phyloP scores from a whole-genome alignment of 2,329 filamentous ascomycete genomes.

The Diaporthe vaccinii region DNA sequence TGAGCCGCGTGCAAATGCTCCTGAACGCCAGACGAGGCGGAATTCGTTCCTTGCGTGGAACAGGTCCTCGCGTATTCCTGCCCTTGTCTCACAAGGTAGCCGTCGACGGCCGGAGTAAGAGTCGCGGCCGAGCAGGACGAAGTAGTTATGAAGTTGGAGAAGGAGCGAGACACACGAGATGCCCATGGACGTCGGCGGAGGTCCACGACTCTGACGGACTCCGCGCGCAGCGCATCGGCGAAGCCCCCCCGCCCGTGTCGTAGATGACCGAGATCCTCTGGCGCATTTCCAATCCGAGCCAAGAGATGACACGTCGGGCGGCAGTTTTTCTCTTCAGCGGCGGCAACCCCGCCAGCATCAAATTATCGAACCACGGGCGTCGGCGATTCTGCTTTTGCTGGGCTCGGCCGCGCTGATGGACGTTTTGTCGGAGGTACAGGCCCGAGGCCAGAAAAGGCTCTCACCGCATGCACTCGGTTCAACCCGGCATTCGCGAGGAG shows the following conservation, averaged over 20 bases:
- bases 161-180: too few relatives aligned
- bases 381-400: not conserved
- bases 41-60: not conserved
- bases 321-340: not conserved
- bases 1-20: not conserved
- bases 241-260: not conserved
- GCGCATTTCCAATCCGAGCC: not conserved
- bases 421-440: not conserved
- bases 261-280: not conserved
- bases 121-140: not conserved
- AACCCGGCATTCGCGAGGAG: not conserved
- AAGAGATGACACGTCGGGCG: not conserved
- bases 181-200: not conserved
- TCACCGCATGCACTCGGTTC: slow-evolving; percentile 2
- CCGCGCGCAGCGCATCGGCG: not conserved
- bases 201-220: not conserved
- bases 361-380: not conserved
- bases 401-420: not conserved
- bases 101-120: not conserved
- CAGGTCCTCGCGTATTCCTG: not conserved
- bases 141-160: not conserved
- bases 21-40: slow-evolving; percentile 1
- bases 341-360: not conserved
- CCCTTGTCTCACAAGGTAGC: not conserved
- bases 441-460: slow-evolving; percentile 7